A percentile compares a stretch with the other conserved stretches of the same genome.
phyloP scores from a whole-genome alignment of 169 alveolate species.

The Plasmodium cynomolgi region DNA sequence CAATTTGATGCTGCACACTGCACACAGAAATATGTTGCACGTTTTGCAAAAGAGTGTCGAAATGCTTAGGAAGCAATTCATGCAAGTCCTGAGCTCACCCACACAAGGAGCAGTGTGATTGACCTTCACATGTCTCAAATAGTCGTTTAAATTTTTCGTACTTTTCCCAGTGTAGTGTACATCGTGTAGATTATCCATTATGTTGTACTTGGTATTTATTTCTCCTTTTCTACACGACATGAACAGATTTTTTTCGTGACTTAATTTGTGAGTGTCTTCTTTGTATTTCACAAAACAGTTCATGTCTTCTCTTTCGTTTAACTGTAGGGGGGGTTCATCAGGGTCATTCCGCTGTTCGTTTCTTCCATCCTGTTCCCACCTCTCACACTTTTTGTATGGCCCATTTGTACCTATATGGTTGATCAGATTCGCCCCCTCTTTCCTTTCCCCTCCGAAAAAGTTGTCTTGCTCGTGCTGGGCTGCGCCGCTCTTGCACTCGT shows the following conservation, averaged over 20 bases:
- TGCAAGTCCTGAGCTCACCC: conserved; percentile 73
- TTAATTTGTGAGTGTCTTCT: background rate
- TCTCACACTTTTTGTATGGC: conserved; percentile 48
- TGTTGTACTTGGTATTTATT: conserved; percentile 47
- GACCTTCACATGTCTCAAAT: conserved; percentile 49
- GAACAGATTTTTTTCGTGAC: conserved; percentile 21
- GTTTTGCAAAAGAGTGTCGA: conserved; percentile 74
- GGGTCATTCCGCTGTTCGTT: background rate
- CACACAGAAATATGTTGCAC: conserved; percentile 67
- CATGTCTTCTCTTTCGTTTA: conserved; percentile 72
- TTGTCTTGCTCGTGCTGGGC: conserved; percentile 57
- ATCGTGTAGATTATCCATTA: conserved; percentile 69
- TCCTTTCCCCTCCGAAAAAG: conserved; percentile 7
- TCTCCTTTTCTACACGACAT: conserved; percentile 57
- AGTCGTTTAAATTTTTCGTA: conserved; percentile 28
- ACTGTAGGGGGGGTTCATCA: background rate
- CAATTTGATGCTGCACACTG: conserved; percentile 54
- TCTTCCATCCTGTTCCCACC: background rate
- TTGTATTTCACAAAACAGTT: conserved; percentile 59
- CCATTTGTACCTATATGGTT: conserved; percentile 30
- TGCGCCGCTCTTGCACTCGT: conserved; percentile 51
- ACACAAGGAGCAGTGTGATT: conserved; percentile 75
- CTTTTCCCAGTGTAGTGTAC: conserved; percentile 33
- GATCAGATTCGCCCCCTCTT: conserved; percentile 22
- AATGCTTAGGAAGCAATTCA: conserved; percentile 68